These are phyloP conservation scores for Candida glucosophila DNA, from an alignment of 1,139 yeast genomes.

Conservation along the genomic window DNA sequence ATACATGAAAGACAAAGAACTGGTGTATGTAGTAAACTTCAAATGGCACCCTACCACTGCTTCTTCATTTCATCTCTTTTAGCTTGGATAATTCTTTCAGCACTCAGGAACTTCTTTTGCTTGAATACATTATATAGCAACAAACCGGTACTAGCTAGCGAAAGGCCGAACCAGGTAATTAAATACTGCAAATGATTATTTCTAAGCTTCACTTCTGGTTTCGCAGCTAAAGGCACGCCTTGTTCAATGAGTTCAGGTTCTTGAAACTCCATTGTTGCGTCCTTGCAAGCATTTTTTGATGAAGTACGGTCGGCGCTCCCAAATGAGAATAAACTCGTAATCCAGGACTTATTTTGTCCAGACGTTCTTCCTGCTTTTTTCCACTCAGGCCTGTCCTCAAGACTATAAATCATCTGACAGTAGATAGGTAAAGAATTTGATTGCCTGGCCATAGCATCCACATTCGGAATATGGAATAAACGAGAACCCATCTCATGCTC, in stretches of 20 bases:
- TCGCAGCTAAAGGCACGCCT: conserved; percentile 87
- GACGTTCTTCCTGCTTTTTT: conserved; percentile 7
- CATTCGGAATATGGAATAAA: conserved; percentile 65
- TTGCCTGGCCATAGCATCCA: conserved; percentile 68
- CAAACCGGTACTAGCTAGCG: conserved; percentile 60
- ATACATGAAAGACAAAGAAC: conserved; percentile 1
- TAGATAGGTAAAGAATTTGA: conserved; percentile 67
- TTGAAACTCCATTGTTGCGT: conserved; percentile 31
- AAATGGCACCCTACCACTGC: conserved; percentile 8
- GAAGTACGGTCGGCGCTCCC: too few species aligned
- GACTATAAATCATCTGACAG: conserved; percentile 64
- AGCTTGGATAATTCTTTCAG: conserved; percentile 34
- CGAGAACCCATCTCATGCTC: conserved; percentile 62
- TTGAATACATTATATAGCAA: conserved; percentile 32
- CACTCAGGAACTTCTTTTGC: conserved; percentile 22
- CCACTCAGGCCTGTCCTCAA: conserved; percentile 54
- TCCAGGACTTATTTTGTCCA: conserved; percentile 3
- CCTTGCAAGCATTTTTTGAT: too few species aligned
- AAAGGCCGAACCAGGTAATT: conserved; percentile 90
- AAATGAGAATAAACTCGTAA: conserved; percentile 1
- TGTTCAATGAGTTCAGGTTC: conserved; percentile 51
- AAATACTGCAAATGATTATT: conserved; percentile 90
- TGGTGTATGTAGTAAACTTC: not conserved
- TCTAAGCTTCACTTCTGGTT: conserved; percentile 69
- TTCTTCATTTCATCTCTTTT: conserved; percentile 31